A percentile compares a stretch with the other conserved stretches of the same genome.
Conservation (phyloP, 1,284 basidiomycete species). For the Veloboletus limbatus region DNA sequence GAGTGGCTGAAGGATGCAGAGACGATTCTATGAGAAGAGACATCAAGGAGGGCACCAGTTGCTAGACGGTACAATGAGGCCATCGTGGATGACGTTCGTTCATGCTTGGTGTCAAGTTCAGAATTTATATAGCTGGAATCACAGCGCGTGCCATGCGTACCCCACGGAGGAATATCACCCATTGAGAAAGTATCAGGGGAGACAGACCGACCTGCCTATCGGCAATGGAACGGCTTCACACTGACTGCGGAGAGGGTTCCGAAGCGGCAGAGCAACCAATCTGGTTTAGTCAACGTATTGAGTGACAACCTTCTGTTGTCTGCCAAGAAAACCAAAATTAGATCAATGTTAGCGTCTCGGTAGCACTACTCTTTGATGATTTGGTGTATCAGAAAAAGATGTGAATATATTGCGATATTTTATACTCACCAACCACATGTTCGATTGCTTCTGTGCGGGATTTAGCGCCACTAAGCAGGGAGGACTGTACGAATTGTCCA, state of each 20-base stretch:
- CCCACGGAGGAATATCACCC: neutral
- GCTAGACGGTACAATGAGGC: constrained; percentile 8
- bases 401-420: neutral
- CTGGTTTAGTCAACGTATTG: neutral
- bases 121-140: constrained; percentile 21
- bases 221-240: constrained; percentile 25
- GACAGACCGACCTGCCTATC: constrained; percentile 7
- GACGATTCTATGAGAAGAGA: constrained; percentile 6
- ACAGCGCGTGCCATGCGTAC: neutral
- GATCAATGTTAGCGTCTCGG: neutral
- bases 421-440: neutral
- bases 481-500: neutral
- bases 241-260: neutral
- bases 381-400: neutral
- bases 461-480: neutral
- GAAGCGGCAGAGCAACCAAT: neutral
- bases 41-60: constrained; percentile 7
- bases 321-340: constrained; percentile 14
- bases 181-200: constrained; percentile 1
- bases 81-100: constrained; percentile 14
- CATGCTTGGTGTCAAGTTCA: neutral
- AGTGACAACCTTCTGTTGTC: neutral
- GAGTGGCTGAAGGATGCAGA: constrained; percentile 13
- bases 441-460: neutral
- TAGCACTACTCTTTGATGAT: neutral